phyloP scores from a whole-genome alignment of 2,329 filamentous ascomycete genomes.

The Aspergillus pseudoviridinutans region DNA sequence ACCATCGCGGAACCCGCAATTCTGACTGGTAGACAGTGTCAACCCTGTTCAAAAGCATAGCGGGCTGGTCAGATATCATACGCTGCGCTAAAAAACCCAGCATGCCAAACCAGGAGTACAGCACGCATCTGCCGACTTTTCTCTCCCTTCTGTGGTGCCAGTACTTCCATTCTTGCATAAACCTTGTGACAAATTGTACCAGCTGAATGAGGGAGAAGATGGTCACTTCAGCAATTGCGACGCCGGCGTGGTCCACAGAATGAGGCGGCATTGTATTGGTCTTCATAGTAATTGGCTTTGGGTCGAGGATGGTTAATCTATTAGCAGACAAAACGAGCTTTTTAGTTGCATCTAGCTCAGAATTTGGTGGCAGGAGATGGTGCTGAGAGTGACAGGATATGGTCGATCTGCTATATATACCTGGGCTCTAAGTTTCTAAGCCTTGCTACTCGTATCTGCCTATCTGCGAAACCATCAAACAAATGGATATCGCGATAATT shows the following conservation, averaged over 20 bases:
- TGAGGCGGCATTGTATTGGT: too few relatives aligned
- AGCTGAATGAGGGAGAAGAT: constrained; percentile 22
- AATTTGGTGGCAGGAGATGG: too few relatives aligned
- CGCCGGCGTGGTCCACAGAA: neutral
- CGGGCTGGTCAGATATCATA: constrained; percentile 3
- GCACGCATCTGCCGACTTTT: constrained; percentile 12
- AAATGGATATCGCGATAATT: too few relatives aligned
- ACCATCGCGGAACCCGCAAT: constrained; percentile 22
- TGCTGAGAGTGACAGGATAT: too few relatives aligned
- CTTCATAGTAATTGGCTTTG: too few relatives aligned
- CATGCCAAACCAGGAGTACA: constrained; percentile 27
- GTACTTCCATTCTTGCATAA: constrained; percentile 23
- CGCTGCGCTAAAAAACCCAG: constrained; percentile 23
- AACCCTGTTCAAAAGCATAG: neutral
- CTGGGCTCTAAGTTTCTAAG: too few relatives aligned
- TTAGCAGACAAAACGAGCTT: too few relatives aligned
- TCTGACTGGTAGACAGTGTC: constrained; percentile 15
- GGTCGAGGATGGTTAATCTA: too few relatives aligned
- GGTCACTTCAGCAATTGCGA: constrained; percentile 23
- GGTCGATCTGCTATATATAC: too few relatives aligned
- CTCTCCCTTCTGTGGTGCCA: constrained; percentile 23
- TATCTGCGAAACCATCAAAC: too few relatives aligned
- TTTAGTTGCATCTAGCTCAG: too few relatives aligned
- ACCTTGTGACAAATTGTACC: constrained; percentile 19
- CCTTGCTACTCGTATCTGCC: too few relatives aligned